Conservation (phyloP, 1,284 basidiomycete genomes). For the Nidula niveotomentosa region DNA sequence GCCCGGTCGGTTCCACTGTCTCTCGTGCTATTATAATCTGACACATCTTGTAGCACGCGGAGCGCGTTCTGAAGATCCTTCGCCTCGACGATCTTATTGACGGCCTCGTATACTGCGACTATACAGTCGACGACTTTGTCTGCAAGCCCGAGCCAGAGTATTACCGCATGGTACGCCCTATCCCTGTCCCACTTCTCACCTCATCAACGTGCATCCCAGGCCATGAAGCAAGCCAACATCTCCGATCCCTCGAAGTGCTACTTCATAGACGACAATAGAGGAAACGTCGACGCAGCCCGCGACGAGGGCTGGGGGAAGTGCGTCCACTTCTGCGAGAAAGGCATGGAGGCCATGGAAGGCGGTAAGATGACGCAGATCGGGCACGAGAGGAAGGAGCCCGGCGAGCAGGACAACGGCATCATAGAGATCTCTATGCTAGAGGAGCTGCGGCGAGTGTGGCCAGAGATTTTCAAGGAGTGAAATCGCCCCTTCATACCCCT, state of each 20-base stretch:
- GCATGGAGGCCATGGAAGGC: slow-evolving; percentile 61
- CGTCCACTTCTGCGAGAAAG: slow-evolving; percentile 72
- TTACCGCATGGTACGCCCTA: slow-evolving; percentile 52
- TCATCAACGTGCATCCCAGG: slow-evolving; percentile 36
- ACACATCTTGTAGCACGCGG: slow-evolving; percentile 61
- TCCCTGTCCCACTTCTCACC: not conserved
- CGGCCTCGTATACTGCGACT: slow-evolving; percentile 83
- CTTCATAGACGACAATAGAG: slow-evolving; percentile 74
- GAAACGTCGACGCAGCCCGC: slow-evolving; percentile 66
- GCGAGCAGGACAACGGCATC: slow-evolving; percentile 39
- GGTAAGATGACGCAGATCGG: slow-evolving; percentile 55
- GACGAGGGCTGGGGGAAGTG: slow-evolving; percentile 70
- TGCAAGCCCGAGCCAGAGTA: slow-evolving; percentile 84
- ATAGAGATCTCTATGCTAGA: slow-evolving; percentile 52
- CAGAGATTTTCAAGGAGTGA: slow-evolving; percentile 59
- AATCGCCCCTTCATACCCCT: not conserved
- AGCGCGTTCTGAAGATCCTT: slow-evolving; percentile 77
- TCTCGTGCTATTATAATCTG: not conserved
- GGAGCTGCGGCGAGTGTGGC: slow-evolving; percentile 67
- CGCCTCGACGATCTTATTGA: slow-evolving; percentile 77
- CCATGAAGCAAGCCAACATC: slow-evolving; percentile 58
- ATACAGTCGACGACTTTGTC: slow-evolving; percentile 64
- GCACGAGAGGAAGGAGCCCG: slow-evolving; percentile 32
- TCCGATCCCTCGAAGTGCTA: slow-evolving; percentile 66
- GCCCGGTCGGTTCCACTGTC: slow-evolving; percentile 41